phyloP scores from a whole-genome alignment of 2,329 filamentous ascomycete species.

The Parastagonospora nodorum region DNA sequence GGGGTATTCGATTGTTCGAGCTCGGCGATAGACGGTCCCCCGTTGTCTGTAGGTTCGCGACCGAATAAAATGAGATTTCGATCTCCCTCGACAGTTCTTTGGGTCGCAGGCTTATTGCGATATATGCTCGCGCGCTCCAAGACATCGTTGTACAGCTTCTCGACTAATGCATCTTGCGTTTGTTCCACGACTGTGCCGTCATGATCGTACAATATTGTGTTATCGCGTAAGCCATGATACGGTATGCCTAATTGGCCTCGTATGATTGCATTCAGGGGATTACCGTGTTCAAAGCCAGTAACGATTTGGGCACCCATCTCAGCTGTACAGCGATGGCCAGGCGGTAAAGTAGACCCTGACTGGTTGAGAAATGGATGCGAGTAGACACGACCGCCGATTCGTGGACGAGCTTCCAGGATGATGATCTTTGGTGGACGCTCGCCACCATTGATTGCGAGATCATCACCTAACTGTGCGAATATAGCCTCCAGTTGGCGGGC shows the following conservation, averaged over 20 bases:
- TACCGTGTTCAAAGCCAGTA: slow-evolving; percentile 93
- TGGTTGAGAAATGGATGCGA: slow-evolving; percentile 73
- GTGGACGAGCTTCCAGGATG: slow-evolving; percentile 82
- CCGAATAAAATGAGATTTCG: slow-evolving; percentile 80
- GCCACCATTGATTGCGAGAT: slow-evolving; percentile 65
- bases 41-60: slow-evolving; percentile 66
- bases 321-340: slow-evolving; percentile 72
- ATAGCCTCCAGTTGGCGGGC: slow-evolving; percentile 89
- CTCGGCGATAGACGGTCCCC: slow-evolving; percentile 71
- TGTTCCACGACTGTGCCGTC: slow-evolving; percentile 79
- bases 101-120: slow-evolving; percentile 75
- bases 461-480: slow-evolving; percentile 76
- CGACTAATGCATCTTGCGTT: slow-evolving; percentile 78
- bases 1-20: slow-evolving; percentile 70
- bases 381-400: slow-evolving; percentile 91
- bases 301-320: slow-evolving; percentile 99
- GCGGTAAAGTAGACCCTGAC: slow-evolving; percentile 57
- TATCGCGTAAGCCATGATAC: slow-evolving; percentile 79
- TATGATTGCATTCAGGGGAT: slow-evolving; percentile 88
- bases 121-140: slow-evolving; percentile 89
- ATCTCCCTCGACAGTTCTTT: slow-evolving; percentile 79
- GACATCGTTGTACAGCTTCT: slow-evolving; percentile 93
- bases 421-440: slow-evolving; percentile 76
- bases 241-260: slow-evolving; percentile 86
- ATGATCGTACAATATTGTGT: slow-evolving; percentile 87